A percentile compares a stretch with the other conserved stretches of the same genome.
Conservation (phyloP, 2,329 filamentous ascomycete genomes). For the Ramularia collo-cygni region DNA sequence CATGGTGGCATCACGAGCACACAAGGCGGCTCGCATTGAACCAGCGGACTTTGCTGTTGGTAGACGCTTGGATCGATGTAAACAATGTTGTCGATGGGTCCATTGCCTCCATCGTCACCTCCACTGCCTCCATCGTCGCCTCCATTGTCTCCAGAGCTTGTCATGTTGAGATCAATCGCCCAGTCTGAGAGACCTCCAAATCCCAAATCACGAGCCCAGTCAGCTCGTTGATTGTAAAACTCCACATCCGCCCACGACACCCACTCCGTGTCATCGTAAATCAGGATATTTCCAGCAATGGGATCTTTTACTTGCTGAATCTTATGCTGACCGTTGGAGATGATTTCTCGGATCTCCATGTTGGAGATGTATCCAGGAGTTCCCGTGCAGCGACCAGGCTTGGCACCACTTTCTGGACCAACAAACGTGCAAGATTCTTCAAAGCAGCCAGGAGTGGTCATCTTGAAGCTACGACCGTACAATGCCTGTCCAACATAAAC, state of each 20-base stretch:
- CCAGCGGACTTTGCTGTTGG: constrained; percentile 2
- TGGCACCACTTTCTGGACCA: constrained; percentile 23
- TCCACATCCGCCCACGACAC: constrained; percentile 4
- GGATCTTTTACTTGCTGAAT: constrained; percentile 5
- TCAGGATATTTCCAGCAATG: constrained; percentile 4
- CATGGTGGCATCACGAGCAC: constrained; percentile 10
- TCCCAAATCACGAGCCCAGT: constrained; percentile 4
- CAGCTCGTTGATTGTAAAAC: constrained; percentile 3
- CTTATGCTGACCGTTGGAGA: constrained; percentile 18
- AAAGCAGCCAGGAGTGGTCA: constrained; percentile 25
- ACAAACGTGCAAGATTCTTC: constrained; percentile 23
- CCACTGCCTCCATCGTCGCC: background rate
- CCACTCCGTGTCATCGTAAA: constrained; percentile 7
- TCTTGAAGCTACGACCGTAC: constrained; percentile 75
- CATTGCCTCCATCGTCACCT: constrained; percentile 1
- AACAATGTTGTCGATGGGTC: constrained; percentile 4
- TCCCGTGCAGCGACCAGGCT: constrained; percentile 28
- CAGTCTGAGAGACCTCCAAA: constrained; percentile 6
- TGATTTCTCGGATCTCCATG: constrained; percentile 31
- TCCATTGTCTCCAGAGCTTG: too few relatives aligned
- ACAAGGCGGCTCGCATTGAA: constrained; percentile 9
- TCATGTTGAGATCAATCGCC: too few relatives aligned
- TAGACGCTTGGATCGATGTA: constrained; percentile 9
- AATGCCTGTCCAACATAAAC: constrained; percentile 83
- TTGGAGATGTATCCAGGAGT: constrained; percentile 32